Evolutionary conservation across 2,329 filamentous ascomycete species (phyloP), one percentile per base, ranked within the genome.

Genomic region (Claviceps purpurea): DNA sequence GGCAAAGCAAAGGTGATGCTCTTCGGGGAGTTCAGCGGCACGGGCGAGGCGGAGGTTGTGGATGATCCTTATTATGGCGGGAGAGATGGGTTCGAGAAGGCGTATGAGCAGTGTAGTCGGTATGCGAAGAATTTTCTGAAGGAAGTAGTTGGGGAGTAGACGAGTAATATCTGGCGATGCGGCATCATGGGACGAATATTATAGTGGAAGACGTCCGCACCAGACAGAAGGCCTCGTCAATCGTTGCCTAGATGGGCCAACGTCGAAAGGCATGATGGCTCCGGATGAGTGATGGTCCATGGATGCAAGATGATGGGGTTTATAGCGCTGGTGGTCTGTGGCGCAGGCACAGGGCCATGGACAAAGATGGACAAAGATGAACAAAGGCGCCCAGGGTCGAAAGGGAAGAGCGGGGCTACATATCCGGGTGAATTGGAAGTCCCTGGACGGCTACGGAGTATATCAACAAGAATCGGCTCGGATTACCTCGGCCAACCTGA

Each of bases 11-110:
- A 79, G 62, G 79, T 95, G 50, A 84, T 87, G 75, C 70, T 97
- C 48, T 97, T 93, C 71, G 93, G 93, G 37, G 85, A 90, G 62
- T 82, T 74, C 60, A 89, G 87, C 62, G 86, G 85, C 4, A 79
- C 73, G 38, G 62, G 60, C 54, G 78, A 69, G 59, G 74, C 77
- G 20, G 87, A 95, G 70, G 77, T 87, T 47, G 82, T 96, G 8
- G 73, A 79, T 54, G 93, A 97, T 66, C 93, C 93, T 14, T 98
- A 97, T 70, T 97, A 97, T 66, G 89, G 88, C n/a, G 89, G 81
- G 13, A 70, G 74, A 4, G 78, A 87, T 59, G 89, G 89, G 2
- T 97, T 97, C 64, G 80, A 85, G 61, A 79, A 77, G 62, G 88
- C 89, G n/a, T 97, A 86, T 68, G 81, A 91, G 69, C 90, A 96